Evolutionary conservation across 2,329 filamentous ascomycete genomes (phyloP), one percentile per base, ranked within the genome.

Genomic region (Albifimbria verrucaria): DNA sequence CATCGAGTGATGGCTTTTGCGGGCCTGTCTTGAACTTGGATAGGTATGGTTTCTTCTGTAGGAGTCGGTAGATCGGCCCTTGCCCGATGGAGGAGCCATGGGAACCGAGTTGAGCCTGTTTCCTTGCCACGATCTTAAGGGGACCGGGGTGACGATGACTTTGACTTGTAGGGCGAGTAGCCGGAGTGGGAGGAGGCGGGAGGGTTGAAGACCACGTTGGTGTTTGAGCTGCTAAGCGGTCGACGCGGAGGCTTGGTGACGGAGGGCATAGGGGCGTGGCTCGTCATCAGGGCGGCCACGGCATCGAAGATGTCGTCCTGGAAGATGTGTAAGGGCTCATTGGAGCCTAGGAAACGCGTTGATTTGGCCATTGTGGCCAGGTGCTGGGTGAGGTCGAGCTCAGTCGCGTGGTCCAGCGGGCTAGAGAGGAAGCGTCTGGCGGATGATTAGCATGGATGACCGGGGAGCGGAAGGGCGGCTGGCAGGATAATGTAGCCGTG

Each of bases 91-190:
- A 26, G 87, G 87, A 48, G 85, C 81, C 74, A 91, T 86, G 42
- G 80, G 75, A 55, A 89, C 76, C 61, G 84, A 80, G 65, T 88
- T 86, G 57, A 94, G 76, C 63, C 82, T 83, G 65, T 77, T 84
- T 69, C 77, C 78, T 49, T 75, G 70, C 17, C 74, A 61, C 62
- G 77, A 79, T 60, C 72, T 70, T n/a, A 86, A 80, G 57, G 80
- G 82, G 79, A 80, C 57, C 78, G 78, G 39, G 79, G 86, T 46
- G 86, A 85, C 56, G 81, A 85, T 61, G 81, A 80, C 42, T 73
- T 73, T 61, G 79, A 72, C 73, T 94, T 95, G 63, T 80, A 81
- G 11, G 89, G 90, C 51, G 90, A 95, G 53, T 79, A 79, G 64
- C 76, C 79, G 64, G 79, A 73, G 62, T 75, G 68, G 55, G 77